Percentiles rank a stretch among this genome's conserved stretches.
These are phyloP conservation scores for Lotus japonicus DNA, from an alignment of 306 rosid genomes.

Conservation along the genomic window DNA sequence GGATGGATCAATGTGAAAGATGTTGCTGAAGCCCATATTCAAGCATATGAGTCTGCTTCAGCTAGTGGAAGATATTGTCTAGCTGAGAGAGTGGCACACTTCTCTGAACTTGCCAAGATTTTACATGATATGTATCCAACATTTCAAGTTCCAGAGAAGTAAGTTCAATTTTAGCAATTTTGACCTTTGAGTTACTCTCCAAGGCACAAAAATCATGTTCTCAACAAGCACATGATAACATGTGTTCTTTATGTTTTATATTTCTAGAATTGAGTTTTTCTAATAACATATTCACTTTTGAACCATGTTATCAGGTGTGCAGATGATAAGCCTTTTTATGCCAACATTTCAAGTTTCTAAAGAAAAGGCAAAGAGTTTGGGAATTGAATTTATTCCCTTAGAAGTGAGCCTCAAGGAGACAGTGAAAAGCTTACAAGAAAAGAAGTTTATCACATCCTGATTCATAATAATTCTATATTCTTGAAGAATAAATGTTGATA, in stretches of 20 bases:
- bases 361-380: too few relatives aligned
- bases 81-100: conserved; percentile 43
- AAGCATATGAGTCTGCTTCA: conserved; percentile 63
- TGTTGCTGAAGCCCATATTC: conserved; percentile 64
- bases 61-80: conserved; percentile 68
- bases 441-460: too few relatives aligned
- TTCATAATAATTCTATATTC: too few relatives aligned
- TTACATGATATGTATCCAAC: conserved; percentile 45
- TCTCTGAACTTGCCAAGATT: conserved; percentile 36
- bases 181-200: not conserved
- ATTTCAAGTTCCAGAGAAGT: conserved; percentile 50
- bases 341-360: not conserved
- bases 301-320: not conserved
- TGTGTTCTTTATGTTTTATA: too few relatives aligned
- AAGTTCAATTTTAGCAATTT: not conserved
- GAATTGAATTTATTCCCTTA: too few relatives aligned
- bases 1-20: conserved; percentile 72
- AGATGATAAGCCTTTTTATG: not conserved
- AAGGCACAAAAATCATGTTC: not conserved
- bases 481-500: too few relatives aligned
- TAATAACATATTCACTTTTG: too few relatives aligned
- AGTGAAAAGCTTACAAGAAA: too few relatives aligned
- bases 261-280: too few relatives aligned
- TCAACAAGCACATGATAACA: too few relatives aligned
- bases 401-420: too few relatives aligned